Evolutionary conservation across 768 basidiomycete genomes (phyloP), one percentile per base, ranked within the genome.

Genomic region (Mycena filopes): DNA sequence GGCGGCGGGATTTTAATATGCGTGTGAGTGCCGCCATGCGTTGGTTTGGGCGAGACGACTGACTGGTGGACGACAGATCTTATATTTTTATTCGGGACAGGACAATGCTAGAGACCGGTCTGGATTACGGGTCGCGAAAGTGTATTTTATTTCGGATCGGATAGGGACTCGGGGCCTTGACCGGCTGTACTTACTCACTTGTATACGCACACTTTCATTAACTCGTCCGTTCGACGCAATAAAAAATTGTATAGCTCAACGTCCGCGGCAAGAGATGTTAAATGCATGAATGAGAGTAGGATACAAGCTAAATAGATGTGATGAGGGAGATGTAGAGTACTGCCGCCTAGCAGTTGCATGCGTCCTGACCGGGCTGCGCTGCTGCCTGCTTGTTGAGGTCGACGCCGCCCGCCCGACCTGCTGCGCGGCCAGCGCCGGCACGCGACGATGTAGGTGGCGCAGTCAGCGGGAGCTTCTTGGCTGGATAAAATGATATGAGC

Each of bases 381-480:
- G 77, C 69, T 23, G 84, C 68, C 74, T 90, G 89, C 73, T 84
- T 92, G 80, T 91, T 93, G 65, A 95, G 86, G 76, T 95, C 91
- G n/a, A 95, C 89, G 43, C 91, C 91, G 63, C 50, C 63, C 46
- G 87, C 76, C 70, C 88, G 81, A 62, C 82, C 82, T 33, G 86
- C 81, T n/a, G 84, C 75, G 59, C 86, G 83, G 48, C 81, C 83
- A 42, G 84, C 75, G 51, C 81, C 82, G 33, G 84, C 87, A 54
- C 86, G 80, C 70, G 91, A 80, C 55, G 88, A 80, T 46, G 91
- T 78, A 59, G 89, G 86, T 40, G 92, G 89, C 54, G 91, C 90
- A 7, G 87, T 90, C 65, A 91, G 80, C n/a, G 93, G 93, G n/a
- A 95, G 81, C 73, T 94, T 95, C 88, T 94, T 92, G 75, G 93